These are phyloP conservation scores for Paramecium pentaurelia DNA, from an alignment of 73 alveolate species.

Conservation along the genomic window DNA sequence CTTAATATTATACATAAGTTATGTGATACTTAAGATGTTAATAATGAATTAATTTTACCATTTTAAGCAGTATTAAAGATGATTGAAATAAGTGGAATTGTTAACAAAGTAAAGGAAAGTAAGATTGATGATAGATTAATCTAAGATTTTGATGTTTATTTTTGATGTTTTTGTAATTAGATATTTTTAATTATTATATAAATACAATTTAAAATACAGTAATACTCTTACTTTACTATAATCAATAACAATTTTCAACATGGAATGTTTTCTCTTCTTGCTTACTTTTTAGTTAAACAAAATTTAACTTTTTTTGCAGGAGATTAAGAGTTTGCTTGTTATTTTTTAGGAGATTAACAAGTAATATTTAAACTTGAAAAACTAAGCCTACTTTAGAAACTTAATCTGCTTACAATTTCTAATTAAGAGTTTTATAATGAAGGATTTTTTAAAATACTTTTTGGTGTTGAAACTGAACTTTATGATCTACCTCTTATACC, in stretches of 20 bases:
- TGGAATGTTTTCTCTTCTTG: constrained; percentile 17
- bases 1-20: not conserved
- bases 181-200: not conserved
- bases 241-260: not conserved
- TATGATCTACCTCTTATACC: not conserved
- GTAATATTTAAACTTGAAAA: not conserved
- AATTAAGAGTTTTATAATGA: not conserved
- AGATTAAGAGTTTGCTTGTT: not conserved
- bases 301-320: constrained; percentile 16
- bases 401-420: not conserved
- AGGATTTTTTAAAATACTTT: constrained; percentile 17
- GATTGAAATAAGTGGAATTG: not conserved
- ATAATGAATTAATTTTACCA: not conserved
- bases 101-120: not conserved
- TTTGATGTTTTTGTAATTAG: not conserved
- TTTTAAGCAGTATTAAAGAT: not conserved
- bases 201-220: not conserved
- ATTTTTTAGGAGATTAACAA: not conserved
- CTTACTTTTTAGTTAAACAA: constrained; percentile 24
- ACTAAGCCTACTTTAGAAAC: not conserved
- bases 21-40: not conserved
- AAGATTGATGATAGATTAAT: not conserved
- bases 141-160: not conserved
- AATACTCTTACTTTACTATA: not conserved
- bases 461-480: constrained; percentile 12